Percentiles rank a stretch among this genome's conserved stretches.
Evolutionary conservation across 306 rosid species (phyloP).

Genomic region (Prosopis cineraria): DNA sequence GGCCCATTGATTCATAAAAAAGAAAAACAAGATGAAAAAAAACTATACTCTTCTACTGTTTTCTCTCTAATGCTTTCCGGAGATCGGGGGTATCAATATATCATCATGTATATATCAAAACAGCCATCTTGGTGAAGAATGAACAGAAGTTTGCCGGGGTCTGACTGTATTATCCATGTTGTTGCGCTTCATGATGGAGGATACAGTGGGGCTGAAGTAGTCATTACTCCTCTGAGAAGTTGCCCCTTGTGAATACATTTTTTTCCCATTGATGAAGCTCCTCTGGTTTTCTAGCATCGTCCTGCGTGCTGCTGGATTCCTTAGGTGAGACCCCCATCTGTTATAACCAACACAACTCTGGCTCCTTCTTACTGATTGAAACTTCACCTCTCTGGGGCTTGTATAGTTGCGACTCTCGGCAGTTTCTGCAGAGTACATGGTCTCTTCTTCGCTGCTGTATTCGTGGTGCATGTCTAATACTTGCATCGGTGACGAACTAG

Average conservation of each 20-base stretch:
- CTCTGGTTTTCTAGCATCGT: slow-evolving; percentile 72
- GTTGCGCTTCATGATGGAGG: slow-evolving; percentile 91
- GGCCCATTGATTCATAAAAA: neutral
- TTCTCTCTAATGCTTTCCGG: slow-evolving; percentile 30
- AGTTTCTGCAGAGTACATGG: slow-evolving; percentile 98
- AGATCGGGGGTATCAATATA: neutral
- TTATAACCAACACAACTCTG: slow-evolving; percentile 91
- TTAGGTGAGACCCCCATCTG: slow-evolving; percentile 69
- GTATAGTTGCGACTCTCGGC: slow-evolving; percentile 93
- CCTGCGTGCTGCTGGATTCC: slow-evolving; percentile 65
- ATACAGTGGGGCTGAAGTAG: slow-evolving; percentile 87
- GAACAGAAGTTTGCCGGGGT: slow-evolving; percentile 74
- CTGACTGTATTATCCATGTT: slow-evolving; percentile 60
- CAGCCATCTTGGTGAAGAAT: slow-evolving; percentile 95
- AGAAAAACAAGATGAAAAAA: slow-evolving; percentile 26
- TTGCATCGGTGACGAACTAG: slow-evolving; percentile 70
- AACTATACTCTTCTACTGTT: slow-evolving; percentile 48
- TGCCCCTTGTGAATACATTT: slow-evolving; percentile 86
- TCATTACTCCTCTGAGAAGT: slow-evolving; percentile 93
- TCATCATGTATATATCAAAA: slow-evolving; percentile 47
- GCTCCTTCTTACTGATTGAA: slow-evolving; percentile 91
- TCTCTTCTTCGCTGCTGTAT: slow-evolving; percentile 90
- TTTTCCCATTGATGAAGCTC: slow-evolving; percentile 79
- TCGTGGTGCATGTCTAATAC: slow-evolving; percentile 62
- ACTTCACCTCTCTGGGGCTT: slow-evolving; percentile 66